Base-by-base conservation (phyloP, 441 rosid genomes). In the Aleurites moluccanus region DNA sequence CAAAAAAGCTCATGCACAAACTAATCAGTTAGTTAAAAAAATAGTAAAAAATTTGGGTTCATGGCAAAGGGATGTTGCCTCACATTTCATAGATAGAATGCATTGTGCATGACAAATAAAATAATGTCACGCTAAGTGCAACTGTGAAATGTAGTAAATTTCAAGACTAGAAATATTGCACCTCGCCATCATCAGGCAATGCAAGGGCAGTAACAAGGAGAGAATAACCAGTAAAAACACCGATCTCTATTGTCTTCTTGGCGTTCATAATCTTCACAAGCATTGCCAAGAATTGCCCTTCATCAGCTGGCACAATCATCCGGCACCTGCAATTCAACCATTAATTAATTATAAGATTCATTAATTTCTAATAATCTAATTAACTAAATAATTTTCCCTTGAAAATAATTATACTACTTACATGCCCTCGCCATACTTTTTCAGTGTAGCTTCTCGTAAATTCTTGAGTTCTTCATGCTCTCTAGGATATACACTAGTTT, bases 191-290 rank as follows among this genome's bases (percentile, higher is more conserved):
- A 1, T 71, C 33, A 33, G 93, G 93, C 40, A 90, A 59, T 0
- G 89, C 82, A 16, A 90, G 88, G 4, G 89, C 90, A 0, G 87
- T 82, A 18, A 80, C 38, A 6, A 90, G 81, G 11, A 90, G 89
- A 15, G 93, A 90, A 68, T 90, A 89, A 25, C 96, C 92, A 0
- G 91, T 90, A 70, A 87, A 90, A 25, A 90, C 93, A 20, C 95
- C 95, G 4, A 90, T 67, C 81, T 89, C 96, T 44, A 91, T 0
- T 0, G 93, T 89, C 69, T 67, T 89, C 62, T 89, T 89, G 0
- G 90, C 89, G 0, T 86, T 85, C 72, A 81, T 78, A 0, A 87
- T 14, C 53, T 86, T 82, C 49, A 87, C 14, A 61, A 89, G 80
- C 88, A 88, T 70, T 6, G 86, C 71, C 15, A 87, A 15, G 57